Percentiles rank a stretch among this genome's conserved stretches.
Evolutionary conservation across 2,329 filamentous ascomycete species (phyloP).

Genomic region (Paramyrothecium sp.): DNA sequence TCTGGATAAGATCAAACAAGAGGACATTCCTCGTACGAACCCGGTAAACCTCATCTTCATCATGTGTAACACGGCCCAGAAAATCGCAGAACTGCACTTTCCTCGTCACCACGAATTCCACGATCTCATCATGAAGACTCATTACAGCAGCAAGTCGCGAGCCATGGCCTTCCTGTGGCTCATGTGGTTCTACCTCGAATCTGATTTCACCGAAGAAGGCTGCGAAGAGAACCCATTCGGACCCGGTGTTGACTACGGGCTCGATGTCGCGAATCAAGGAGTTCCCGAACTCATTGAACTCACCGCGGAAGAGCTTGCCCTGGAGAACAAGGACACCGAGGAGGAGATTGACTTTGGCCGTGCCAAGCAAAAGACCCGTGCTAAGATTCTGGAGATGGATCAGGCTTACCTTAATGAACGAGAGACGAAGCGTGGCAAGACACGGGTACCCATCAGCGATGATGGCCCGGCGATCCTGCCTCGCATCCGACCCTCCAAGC

Average conservation of each 20-base stretch:
- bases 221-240: constrained; percentile 92
- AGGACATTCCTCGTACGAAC: constrained; percentile 73
- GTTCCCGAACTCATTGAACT: constrained; percentile 67
- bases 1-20: constrained; percentile 75
- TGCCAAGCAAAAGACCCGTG: constrained; percentile 71
- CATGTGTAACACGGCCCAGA: constrained; percentile 83
- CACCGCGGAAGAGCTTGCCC: constrained; percentile 60
- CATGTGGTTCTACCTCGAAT: constrained; percentile 99
- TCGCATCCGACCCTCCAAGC: constrained; percentile 61
- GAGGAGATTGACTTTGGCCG: constrained; percentile 70
- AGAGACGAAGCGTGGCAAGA: constrained; percentile 55
- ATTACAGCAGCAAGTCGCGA: constrained; percentile 77
- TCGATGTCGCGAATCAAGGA: constrained; percentile 65
- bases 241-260: constrained; percentile 61
- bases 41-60: constrained; percentile 97
- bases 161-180: constrained; percentile 92
- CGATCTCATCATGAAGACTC: constrained; percentile 90
- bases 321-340: constrained; percentile 73
- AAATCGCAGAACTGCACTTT: constrained; percentile 92
- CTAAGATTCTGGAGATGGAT: constrained; percentile 73
- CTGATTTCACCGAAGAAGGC: constrained; percentile 85
- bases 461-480: constrained; percentile 60
- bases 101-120: constrained; percentile 85
- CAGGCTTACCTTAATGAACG: constrained; percentile 65
- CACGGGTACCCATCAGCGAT: constrained; percentile 38